A percentile compares a stretch with the other conserved stretches of the same genome.
phyloP scores from a whole-genome alignment of 176 grass and related monocot genomes.

The Oryza coarctata region DNA sequence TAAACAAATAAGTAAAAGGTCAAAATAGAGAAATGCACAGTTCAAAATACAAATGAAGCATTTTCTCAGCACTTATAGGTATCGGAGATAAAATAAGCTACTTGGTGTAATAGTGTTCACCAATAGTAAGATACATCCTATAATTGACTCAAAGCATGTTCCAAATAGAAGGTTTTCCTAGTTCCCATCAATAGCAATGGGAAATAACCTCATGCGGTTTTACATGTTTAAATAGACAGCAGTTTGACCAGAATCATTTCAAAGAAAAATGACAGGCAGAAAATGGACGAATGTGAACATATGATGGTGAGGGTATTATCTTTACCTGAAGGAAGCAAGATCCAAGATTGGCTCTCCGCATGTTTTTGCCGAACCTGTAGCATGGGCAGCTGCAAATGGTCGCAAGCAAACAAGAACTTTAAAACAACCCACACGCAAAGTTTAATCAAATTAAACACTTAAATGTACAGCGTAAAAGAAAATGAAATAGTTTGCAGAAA shows the following conservation, averaged over 20 bases:
- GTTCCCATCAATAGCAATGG: background rate
- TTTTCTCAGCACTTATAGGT: background rate
- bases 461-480: constrained; percentile 7
- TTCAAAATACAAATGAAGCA: background rate
- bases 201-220: constrained; percentile 11
- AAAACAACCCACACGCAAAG: constrained; percentile 6
- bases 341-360: constrained; percentile 80
- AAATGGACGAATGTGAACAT: constrained; percentile 17
- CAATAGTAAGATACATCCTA: background rate
- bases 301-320: background rate
- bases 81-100: background rate
- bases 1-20: background rate
- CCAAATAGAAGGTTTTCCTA: constrained; percentile 1
- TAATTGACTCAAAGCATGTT: background rate
- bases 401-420: constrained; percentile 26
- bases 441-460: constrained; percentile 20
- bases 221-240: constrained; percentile 10
- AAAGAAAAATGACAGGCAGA: constrained; percentile 7
- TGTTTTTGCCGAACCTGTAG: constrained; percentile 96
- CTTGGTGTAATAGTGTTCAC: background rate
- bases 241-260: background rate
- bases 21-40: background rate
- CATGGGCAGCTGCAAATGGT: constrained; percentile 81
- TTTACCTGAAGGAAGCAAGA: constrained; percentile 94
- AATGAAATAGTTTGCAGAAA: constrained; percentile 10